phyloP scores from a whole-genome alignment of 2,329 filamentous ascomycete genomes.

The Magnaporthales sp. region DNA sequence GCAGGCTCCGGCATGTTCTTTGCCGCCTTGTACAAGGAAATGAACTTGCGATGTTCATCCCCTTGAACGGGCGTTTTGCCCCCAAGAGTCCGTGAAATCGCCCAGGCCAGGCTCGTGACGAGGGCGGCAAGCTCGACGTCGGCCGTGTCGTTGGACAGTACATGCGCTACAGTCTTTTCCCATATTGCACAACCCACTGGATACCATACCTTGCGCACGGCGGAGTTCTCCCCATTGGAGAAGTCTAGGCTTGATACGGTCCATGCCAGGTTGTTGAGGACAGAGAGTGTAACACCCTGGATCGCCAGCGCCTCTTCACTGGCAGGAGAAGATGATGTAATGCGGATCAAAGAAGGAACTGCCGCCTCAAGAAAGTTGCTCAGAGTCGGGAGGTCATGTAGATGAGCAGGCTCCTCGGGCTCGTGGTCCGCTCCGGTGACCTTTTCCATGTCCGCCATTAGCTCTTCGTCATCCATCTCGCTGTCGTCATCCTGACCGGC shows the following conservation, averaged over 20 bases:
- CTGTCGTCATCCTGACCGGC: slow-evolving; percentile 24
- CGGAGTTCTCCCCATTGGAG: slow-evolving; percentile 39
- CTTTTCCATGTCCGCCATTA: slow-evolving; percentile 51
- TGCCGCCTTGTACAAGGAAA: slow-evolving; percentile 55
- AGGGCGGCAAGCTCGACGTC: slow-evolving; percentile 53
- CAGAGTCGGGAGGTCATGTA: slow-evolving; percentile 46
- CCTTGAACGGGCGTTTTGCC: slow-evolving; percentile 37
- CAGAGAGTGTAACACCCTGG: slow-evolving; percentile 45
- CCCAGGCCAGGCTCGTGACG: slow-evolving; percentile 59
- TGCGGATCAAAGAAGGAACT: slow-evolving; percentile 39
- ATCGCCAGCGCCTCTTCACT: slow-evolving; percentile 34
- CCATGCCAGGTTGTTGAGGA: slow-evolving; percentile 61
- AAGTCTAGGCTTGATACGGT: slow-evolving; percentile 55
- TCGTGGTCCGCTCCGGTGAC: slow-evolving; percentile 41
- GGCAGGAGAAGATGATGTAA: slow-evolving; percentile 29
- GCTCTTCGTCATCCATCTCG: slow-evolving; percentile 34
- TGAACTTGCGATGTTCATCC: slow-evolving; percentile 54
- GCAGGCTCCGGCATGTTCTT: slow-evolving; percentile 23
- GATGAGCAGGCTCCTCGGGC: slow-evolving; percentile 29
- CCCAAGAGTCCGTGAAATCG: slow-evolving; percentile 47
- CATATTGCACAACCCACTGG: slow-evolving; percentile 48
- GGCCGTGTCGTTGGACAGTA: slow-evolving; percentile 51
- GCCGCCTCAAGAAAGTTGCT: slow-evolving; percentile 35
- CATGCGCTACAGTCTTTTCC: slow-evolving; percentile 44
- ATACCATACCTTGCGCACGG: slow-evolving; percentile 44